A percentile compares a stretch with the other conserved stretches of the same genome.
Evolutionary conservation across 805 yeast genomes (phyloP).

Genomic region (Yarrowia porcina): DNA sequence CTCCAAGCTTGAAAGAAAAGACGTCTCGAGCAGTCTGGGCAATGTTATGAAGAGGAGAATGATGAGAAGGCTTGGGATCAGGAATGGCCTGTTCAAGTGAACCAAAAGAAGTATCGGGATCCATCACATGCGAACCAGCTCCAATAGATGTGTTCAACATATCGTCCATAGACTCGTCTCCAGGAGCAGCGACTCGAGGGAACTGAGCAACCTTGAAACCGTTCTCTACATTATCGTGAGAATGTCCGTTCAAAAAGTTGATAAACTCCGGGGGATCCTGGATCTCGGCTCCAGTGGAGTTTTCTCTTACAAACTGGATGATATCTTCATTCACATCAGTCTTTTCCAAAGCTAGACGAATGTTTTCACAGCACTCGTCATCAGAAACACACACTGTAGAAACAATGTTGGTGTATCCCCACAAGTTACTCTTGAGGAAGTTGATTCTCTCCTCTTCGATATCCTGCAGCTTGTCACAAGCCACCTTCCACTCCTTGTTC

Average conservation of each 20-base stretch:
- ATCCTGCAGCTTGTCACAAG: slow-evolving; percentile 60
- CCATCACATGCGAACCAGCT: slow-evolving; percentile 27
- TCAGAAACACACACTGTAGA: slow-evolving; percentile 75
- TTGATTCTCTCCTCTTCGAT: slow-evolving; percentile 72
- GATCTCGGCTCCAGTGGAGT: slow-evolving; percentile 65
- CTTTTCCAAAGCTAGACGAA: slow-evolving; percentile 64
- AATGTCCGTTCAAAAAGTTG: slow-evolving; percentile 52
- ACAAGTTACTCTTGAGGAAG: slow-evolving; percentile 63
- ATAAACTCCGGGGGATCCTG: slow-evolving; percentile 59
- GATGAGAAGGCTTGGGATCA: slow-evolving; percentile 6
- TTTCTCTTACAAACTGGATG: slow-evolving; percentile 48
- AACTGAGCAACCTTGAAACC: slow-evolving; percentile 40
- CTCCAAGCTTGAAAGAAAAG: slow-evolving; percentile 16
- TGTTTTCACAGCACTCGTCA: slow-evolving; percentile 70
- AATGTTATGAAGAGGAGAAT: slow-evolving; percentile 22
- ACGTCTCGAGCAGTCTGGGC: slow-evolving; percentile 16
- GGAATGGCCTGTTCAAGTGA: slow-evolving; percentile 30
- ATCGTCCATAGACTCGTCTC: slow-evolving; percentile 26
- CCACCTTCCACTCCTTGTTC: slow-evolving; percentile 67
- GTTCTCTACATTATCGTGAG: slow-evolving; percentile 35
- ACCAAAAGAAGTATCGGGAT: slow-evolving; percentile 29
- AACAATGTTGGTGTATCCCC: slow-evolving; percentile 73
- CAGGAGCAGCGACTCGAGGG: slow-evolving; percentile 30
- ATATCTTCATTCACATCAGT: slow-evolving; percentile 64
- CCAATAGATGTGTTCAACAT: slow-evolving; percentile 25